These are phyloP conservation scores for Neurospora sp. DNA, from an alignment of 495 filamentous ascomycete species.

Conservation along the genomic window DNA sequence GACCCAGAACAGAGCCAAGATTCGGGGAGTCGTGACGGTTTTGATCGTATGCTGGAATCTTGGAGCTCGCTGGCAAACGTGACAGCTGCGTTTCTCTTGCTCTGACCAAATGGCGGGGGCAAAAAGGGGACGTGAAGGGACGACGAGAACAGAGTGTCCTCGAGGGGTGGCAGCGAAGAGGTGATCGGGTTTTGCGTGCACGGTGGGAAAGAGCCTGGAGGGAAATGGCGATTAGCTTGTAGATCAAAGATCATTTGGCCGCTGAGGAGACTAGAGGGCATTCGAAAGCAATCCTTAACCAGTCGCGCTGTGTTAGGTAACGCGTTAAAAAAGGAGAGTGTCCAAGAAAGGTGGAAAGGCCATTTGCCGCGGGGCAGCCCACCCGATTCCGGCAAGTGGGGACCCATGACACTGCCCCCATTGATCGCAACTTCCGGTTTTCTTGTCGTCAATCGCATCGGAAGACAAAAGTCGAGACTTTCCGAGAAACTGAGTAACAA, in stretches of 20 bases:
- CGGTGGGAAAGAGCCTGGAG: not conserved
- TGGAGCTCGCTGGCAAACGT: not conserved
- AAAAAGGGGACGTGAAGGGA: not conserved
- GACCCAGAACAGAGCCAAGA: not conserved
- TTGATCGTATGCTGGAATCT: not conserved
- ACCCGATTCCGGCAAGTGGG: not conserved
- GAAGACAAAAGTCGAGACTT: not conserved
- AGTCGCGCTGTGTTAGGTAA: too few species aligned
- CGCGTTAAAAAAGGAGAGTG: not conserved
- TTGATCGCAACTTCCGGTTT: not conserved
- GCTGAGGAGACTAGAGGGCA: too few species aligned
- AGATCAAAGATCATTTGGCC: too few species aligned
- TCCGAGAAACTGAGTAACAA: too few species aligned
- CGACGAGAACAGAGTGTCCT: not conserved
- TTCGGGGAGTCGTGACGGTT: not conserved
- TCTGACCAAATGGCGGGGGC: not conserved
- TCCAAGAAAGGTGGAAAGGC: not conserved
- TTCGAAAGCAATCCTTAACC: not conserved
- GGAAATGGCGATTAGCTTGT: too few species aligned
- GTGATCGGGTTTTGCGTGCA: not conserved
- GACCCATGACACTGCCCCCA: not conserved
- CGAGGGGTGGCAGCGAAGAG: not conserved
- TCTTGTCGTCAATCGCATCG: not conserved
- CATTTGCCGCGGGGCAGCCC: not conserved
- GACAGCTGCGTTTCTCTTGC: not conserved